Evolutionary conservation across 805 yeast species (phyloP).

Genomic region (Yamadazyma philogaea): DNA sequence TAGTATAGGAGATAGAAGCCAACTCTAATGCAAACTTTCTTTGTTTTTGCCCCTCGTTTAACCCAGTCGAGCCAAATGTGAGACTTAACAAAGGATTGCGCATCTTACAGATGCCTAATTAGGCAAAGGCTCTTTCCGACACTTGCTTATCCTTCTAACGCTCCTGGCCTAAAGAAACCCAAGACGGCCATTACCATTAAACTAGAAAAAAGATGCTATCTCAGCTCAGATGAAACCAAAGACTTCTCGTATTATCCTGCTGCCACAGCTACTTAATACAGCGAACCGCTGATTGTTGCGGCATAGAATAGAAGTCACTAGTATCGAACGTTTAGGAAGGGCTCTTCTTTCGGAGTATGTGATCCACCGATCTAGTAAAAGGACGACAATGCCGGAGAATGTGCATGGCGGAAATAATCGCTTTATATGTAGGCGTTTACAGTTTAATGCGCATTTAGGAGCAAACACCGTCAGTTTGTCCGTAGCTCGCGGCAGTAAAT

Average conservation of each 20-base stretch:
- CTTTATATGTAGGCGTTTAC: conserved; percentile 1
- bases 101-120: conserved; percentile 1
- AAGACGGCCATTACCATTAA: no score
- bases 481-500: neutral
- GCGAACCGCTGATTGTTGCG: no score
- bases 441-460: conserved; percentile 7
- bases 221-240: no score
- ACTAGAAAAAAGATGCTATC: no score
- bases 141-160: neutral
- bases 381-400: no score
- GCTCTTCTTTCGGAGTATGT: no score
- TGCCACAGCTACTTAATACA: no score
- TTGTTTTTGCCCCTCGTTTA: conserved; percentile 4
- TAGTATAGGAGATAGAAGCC: conserved; percentile 2
- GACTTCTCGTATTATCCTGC: no score
- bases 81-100: neutral
- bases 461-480: neutral
- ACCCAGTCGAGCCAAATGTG: neutral
- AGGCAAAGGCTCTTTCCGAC: conserved; percentile 1
- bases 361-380: no score
- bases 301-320: no score
- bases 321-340: no score
- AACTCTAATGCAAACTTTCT: neutral
- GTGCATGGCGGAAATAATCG: neutral
- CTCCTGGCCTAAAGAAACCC: neutral